Evolutionary conservation across 202 grass and related monocot species (phyloP).

Genomic region (Panicum hallii): DNA sequence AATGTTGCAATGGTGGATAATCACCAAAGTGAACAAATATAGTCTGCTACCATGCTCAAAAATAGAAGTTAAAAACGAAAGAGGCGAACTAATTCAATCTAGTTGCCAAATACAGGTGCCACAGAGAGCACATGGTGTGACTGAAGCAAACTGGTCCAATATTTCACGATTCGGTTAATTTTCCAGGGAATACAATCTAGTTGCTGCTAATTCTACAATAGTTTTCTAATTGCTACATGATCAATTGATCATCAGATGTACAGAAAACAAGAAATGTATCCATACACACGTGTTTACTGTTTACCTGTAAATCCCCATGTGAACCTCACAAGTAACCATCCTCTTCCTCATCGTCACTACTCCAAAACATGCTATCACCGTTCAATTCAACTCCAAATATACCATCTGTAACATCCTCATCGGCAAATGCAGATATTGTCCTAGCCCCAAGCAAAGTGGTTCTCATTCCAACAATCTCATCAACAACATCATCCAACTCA

Average conservation of each 20-base stretch:
- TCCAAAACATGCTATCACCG: slow-evolving; percentile 51
- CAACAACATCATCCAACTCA: slow-evolving; percentile 58
- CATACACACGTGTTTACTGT: slow-evolving; percentile 20
- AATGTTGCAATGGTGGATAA: not conserved
- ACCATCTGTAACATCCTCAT: slow-evolving; percentile 56
- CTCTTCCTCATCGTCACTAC: slow-evolving; percentile 55
- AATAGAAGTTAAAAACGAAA: not conserved
- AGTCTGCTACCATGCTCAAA: not conserved
- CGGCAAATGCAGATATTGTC: slow-evolving; percentile 50
- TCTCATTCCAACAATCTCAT: slow-evolving; percentile 50
- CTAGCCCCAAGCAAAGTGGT: slow-evolving; percentile 47
- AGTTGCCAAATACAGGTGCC: not conserved
- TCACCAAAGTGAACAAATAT: slow-evolving; percentile 1
- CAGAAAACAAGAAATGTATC: not conserved
- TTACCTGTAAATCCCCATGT: slow-evolving; percentile 33
- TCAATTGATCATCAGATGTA: slow-evolving; percentile 11
- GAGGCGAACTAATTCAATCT: not conserved
- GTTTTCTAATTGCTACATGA: slow-evolving; percentile 8
- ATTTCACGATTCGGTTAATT: not conserved
- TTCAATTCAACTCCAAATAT: slow-evolving; percentile 46
- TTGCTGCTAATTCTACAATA: not conserved
- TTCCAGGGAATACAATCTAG: not conserved
- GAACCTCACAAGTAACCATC: slow-evolving; percentile 57
- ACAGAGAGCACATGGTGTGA: not conserved
- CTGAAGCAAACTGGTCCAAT: not conserved